Base-by-base conservation (phyloP, 352 stramenopile genomes). In the Phytophthora sp. region DNA sequence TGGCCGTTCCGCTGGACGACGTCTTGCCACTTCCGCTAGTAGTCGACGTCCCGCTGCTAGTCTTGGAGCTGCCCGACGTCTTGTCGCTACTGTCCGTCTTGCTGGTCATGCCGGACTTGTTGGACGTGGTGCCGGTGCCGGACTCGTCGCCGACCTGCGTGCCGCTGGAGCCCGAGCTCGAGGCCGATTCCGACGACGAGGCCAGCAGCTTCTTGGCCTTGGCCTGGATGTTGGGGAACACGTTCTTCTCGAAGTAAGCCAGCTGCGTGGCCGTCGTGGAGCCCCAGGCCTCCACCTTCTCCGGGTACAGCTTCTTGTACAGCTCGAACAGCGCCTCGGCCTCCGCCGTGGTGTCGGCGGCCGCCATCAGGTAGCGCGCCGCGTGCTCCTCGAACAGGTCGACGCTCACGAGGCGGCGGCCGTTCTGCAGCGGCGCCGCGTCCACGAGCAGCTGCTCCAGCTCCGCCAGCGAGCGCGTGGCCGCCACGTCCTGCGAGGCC, bases 311-410 rank as follows among this genome's bases (percentile, higher is more conserved):
- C 34, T 74, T 76, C 60, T 84, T 78, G 73, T 88, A 92, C 30
- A 92, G 63, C 46, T 87, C 80, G 62, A 89, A 92, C 7, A 92
- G 56, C 27, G 81, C 52, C 35, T 74, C 54, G 12, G 72, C 77
- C 54, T 92, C 78, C 27, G 66, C 38, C 13, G 51, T 67, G 51
- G 77, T 65, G 58, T 81, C 59, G 8, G 54, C 53, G 5, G 50
- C 42, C 28, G 62, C 49, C 41, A 66, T 62, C 15, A 91, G 55
- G 30, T 82, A 79, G 4, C 77, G 77, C 54, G 72, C 77, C 24
- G 67, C 61, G 51, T 82, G 68, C 12, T 67, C 72, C 28, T 84
- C 74, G 51, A 84, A 78, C 35, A 70, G 42, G 39, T 71, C 56
- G 42, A 66, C 62, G 48, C 51, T 75, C 18, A 76, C 28, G 15